Base-by-base conservation (phyloP, 1,284 basidiomycete species). In the Cryptococcus sp. region DNA sequence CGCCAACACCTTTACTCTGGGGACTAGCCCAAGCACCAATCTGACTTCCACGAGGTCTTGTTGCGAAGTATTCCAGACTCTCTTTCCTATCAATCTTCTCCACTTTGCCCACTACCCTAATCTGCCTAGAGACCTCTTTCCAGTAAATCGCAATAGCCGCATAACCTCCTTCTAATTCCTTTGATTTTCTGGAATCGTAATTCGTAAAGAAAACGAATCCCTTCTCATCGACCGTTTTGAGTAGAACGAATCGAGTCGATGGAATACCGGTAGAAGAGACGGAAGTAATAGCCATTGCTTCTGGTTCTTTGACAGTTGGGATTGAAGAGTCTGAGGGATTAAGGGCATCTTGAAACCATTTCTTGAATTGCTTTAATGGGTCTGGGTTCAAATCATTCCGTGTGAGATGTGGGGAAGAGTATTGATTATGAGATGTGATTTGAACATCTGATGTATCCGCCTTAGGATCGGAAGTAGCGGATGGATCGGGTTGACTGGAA, bases 151-250 rank as follows among this genome's bases (percentile, higher is more conserved):
- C 84, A 21, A 94, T 77, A 2, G 89, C 83, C 0, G 87, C 91
- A 64, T 85, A 80, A 66, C 91, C 93, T 39, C 76, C 80, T 2
- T 73, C 57, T 42, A 98, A 79, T 73, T 98, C 96, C 32, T 76
- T 70, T 2, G 88, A 90, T 76, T 98, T 98, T 57, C 93, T 83
- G 18, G 91, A 94, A 34, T 82, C 81, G 78, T 98, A 98, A 78
- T 98, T 98, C 34, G 92, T 94, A 80, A 83, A 98, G 77, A 98
- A 97, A 50, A 94, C 82, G 76, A 98, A 97, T 34, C 93, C 92
- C 46, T 78, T 81, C 22, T 79, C 68, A 76, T 94, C 88, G 64
- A 90, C 83, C 64, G 91, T 83, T 74, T 97, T 98, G 66, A 98
- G 84, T 57, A 98, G 84, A 46, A 98, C 93, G 67, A 91, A 82